Evolutionary conservation across 805 yeast species (phyloP), one percentile per base, ranked within the genome.

Genomic region (Ogataea henricii): DNA sequence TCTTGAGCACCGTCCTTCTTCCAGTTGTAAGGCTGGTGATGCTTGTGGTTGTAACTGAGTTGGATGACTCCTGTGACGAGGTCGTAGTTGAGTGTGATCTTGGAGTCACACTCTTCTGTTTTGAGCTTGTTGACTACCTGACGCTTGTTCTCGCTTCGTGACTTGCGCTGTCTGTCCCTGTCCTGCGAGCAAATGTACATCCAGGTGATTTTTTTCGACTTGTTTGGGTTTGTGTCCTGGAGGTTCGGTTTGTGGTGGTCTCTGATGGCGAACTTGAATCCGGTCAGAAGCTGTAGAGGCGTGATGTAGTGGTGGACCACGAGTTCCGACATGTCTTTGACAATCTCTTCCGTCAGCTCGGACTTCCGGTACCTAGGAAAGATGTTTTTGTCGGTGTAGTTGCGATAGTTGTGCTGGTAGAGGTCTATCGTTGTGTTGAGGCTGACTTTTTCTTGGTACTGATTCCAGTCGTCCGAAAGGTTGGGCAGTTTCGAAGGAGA

Each of bases 161-260:
- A 68, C 48, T 68, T 70, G 41, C 78, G 64, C 47, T 73, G 74
- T 20, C 72, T 64, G n/a, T 62, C 53, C 40, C 61, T 65, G 49
- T 74, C 78, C 45, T 74, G 78, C 2, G 76, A 70, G 48, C 78
- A 74, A 23, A 74, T 67, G 47, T 70, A 74, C 69, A 67, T 71
- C 65, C 75, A 73, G 1, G 74, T 62, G 32, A 72, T 63, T 50
- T 70, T 72, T 45, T 71, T 71, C 6, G 70, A 59, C 48, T 67
- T 69, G 32, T 68, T 60, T 4, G 74, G 73, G 29, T 72, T 72
- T 3, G 56, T 48, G 37, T 64, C 66, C 7, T 51, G 40, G 22
- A 65, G 40, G 20, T 58, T 52, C 13, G 67, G 65, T 55, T 72
- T 71, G 52, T 74, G 78, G 51, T 67, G 72, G 51, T 74, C 78